These are phyloP conservation scores for Fusarium sp. DNA, from an alignment of 2,329 filamentous ascomycete species.

Conservation along the genomic window DNA sequence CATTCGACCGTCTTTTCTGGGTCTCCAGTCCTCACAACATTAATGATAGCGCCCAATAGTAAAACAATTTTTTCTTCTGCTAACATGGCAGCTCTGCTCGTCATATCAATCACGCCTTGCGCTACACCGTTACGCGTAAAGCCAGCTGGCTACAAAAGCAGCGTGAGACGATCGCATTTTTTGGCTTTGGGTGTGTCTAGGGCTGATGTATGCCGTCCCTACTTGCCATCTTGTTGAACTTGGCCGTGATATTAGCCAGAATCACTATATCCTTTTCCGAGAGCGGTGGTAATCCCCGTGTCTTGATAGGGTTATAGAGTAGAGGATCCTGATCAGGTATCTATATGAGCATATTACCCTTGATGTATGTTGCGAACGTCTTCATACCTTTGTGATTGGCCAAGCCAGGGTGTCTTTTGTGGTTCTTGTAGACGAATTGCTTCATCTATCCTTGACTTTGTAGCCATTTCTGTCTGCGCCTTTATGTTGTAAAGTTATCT, in stretches of 20 bases:
- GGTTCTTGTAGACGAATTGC: not conserved
- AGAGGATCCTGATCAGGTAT: not conserved
- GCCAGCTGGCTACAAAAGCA: not conserved
- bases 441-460: too few species aligned
- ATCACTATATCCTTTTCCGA: too few species aligned
- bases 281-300: too few species aligned
- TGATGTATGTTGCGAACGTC: not conserved
- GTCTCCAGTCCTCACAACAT: too few species aligned
- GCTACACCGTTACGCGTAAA: not conserved
- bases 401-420: not conserved
- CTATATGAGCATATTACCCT: not conserved
- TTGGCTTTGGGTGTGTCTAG: not conserved
- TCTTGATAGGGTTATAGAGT: too few species aligned
- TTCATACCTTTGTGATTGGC: not conserved
- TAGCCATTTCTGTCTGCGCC: too few species aligned
- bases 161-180: not conserved
- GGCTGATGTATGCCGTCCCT: not conserved
- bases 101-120: not conserved
- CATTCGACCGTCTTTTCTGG: not conserved
- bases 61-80: not conserved
- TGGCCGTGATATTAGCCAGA: not conserved
- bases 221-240: not conserved
- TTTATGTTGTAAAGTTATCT: too few species aligned
- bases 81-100: not conserved
- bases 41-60: not conserved